A percentile compares a stretch with the other conserved stretches of the same genome.
These are phyloP conservation scores for Epichloe sibirici DNA, from an alignment of 2,329 filamentous ascomycete species.

Conservation along the genomic window DNA sequence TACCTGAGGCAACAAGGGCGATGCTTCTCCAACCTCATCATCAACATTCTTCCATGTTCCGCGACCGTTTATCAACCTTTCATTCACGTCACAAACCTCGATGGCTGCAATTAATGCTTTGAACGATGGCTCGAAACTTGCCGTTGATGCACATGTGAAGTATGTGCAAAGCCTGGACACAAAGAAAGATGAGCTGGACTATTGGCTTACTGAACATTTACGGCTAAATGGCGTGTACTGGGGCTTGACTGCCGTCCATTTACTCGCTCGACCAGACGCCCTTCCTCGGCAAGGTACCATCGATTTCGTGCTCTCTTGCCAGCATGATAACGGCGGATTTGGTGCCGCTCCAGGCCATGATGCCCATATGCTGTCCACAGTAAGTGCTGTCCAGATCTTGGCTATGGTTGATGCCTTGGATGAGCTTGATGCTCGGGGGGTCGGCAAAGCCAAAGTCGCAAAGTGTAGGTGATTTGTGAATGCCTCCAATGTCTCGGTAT, in stretches of 20 bases:
- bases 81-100: conserved; percentile 5
- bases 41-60: background rate
- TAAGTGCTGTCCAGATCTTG: conserved; percentile 88
- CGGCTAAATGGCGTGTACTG: conserved; percentile 94
- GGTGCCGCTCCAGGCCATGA: conserved; percentile 91
- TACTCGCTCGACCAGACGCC: conserved; percentile 69
- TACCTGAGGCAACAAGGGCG: background rate
- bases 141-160: conserved; percentile 57
- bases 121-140: conserved; percentile 32
- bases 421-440: conserved; percentile 61
- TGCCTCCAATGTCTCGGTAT: conserved; percentile 6
- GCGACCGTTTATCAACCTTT: background rate
- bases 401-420: conserved; percentile 75
- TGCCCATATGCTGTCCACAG: conserved; percentile 90
- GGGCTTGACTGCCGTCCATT: conserved; percentile 80
- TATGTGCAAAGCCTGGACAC: conserved; percentile 92
- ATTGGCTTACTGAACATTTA: conserved; percentile 95
- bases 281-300: conserved; percentile 72
- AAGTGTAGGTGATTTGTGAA: conserved; percentile 51
- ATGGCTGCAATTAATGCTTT: conserved; percentile 17
- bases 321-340: conserved; percentile 81
- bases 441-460: conserved; percentile 56
- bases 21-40: background rate
- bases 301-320: conserved; percentile 89
- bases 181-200: conserved; percentile 87